phyloP scores from a whole-genome alignment of 2,329 filamentous ascomycete species.

The Monilinia laxa region DNA sequence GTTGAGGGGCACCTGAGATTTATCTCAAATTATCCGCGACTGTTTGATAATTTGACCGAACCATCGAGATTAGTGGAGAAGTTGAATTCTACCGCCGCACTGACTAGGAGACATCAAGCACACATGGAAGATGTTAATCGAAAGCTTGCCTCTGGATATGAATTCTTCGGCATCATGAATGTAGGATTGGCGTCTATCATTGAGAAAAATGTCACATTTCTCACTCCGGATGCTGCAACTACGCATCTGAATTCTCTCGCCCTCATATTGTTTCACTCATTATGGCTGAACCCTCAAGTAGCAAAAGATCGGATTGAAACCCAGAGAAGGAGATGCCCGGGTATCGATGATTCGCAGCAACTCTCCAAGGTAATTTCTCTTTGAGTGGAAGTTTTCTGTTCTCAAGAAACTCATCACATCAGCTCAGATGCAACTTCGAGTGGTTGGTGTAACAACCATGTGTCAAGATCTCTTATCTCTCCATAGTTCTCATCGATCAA shows the following conservation, averaged over 20 bases:
- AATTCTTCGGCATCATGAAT: slow-evolving; percentile 48
- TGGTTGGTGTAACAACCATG: slow-evolving; percentile 74
- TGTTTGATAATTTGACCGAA: slow-evolving; percentile 41
- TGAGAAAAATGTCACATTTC: slow-evolving; percentile 55
- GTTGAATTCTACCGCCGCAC: slow-evolving; percentile 30
- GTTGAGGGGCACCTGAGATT: slow-evolving; percentile 45
- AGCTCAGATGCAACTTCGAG: slow-evolving; percentile 86
- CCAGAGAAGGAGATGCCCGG: slow-evolving; percentile 34
- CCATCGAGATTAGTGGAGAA: slow-evolving; percentile 34
- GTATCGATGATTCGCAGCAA: slow-evolving; percentile 31
- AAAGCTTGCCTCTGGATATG: slow-evolving; percentile 45
- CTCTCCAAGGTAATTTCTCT: slow-evolving; percentile 37
- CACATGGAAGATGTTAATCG: slow-evolving; percentile 37
- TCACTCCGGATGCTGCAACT: slow-evolving; percentile 49
- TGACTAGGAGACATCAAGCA: slow-evolving; percentile 27
- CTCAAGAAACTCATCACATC: slow-evolving; percentile 74
- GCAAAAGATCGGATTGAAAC: slow-evolving; percentile 31
- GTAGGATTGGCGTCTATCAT: slow-evolving; percentile 48
- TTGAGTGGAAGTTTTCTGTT: slow-evolving; percentile 65
- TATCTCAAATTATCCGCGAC: slow-evolving; percentile 48
- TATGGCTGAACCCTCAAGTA: slow-evolving; percentile 37
- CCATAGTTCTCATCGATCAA: slow-evolving; percentile 54
- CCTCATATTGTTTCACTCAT: slow-evolving; percentile 46
- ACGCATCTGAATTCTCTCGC: slow-evolving; percentile 45
- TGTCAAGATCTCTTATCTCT: slow-evolving; percentile 66